These are phyloP conservation scores for Phytopythium mirpurense DNA, from an alignment of 352 stramenopile species.

Conservation along the genomic window DNA sequence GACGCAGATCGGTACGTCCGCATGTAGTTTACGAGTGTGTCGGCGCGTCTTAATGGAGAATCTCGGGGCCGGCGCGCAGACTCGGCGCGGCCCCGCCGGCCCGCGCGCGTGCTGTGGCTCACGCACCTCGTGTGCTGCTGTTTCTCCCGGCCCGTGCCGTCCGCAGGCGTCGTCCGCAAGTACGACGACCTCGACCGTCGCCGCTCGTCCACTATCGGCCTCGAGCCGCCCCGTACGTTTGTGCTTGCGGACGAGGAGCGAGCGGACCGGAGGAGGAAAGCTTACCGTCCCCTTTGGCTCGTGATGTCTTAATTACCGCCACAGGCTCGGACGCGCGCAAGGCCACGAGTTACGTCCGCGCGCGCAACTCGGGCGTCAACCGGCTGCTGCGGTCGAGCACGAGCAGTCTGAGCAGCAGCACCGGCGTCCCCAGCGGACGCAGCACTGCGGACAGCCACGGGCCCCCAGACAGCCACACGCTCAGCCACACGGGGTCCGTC, in stretches of 20 bases:
- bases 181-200: slow-evolving; percentile 65
- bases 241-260: background rate
- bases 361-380: slow-evolving; percentile 56
- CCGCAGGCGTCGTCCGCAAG: slow-evolving; percentile 38
- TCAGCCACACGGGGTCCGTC: slow-evolving; percentile 13
- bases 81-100: background rate
- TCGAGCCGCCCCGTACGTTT: slow-evolving; percentile 54
- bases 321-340: slow-evolving; percentile 48
- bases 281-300: background rate
- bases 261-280: too few relatives aligned
- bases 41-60: slow-evolving; percentile 1
- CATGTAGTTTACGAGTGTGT: background rate
- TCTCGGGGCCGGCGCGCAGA: background rate
- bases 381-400: slow-evolving; percentile 45
- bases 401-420: slow-evolving; percentile 23
- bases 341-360: slow-evolving; percentile 40
- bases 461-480: slow-evolving; percentile 2
- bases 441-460: slow-evolving; percentile 3
- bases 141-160: background rate
- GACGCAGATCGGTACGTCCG: slow-evolving; percentile 25
- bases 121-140: slow-evolving; percentile 5
- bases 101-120: slow-evolving; percentile 13
- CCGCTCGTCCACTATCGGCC: slow-evolving; percentile 44
- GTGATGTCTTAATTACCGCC: background rate
- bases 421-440: slow-evolving; percentile 2